Evolutionary conservation across 495 filamentous ascomycete genomes (phyloP), one percentile per base, ranked within the genome.

Genomic region (Podospora comata): DNA sequence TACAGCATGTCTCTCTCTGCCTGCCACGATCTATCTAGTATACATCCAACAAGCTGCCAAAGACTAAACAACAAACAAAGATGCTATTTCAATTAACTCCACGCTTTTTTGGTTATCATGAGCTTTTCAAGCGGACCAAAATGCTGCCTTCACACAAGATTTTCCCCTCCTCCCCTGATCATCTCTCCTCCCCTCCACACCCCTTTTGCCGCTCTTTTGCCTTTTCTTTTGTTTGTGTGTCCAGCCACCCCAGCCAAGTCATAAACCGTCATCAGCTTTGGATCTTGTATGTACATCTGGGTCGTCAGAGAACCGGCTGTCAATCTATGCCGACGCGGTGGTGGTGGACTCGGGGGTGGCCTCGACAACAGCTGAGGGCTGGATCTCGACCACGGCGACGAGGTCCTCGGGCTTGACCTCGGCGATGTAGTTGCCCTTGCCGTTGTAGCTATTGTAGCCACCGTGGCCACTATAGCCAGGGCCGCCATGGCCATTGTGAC

Each of bases 351-450:
- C 39, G 39, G 2, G 13, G 15, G 39, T 11, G 30, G n/a, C 55
- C 30, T 44, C 18, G 28, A 32, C 27, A 39, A 32, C 60, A 18
- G 26, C 60, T 18, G 4, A 6, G 20, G 26, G 60, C 60, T 23
- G 20, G 6, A 3, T 7, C 30, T 62, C 60, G 60, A 34, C 60
- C 13, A 28, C 60, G 16, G 20, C 26, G 23, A 34, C 15, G 30
- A 62, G 7, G 26, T 13, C 32, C 23, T 34, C 61, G 32, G 30
- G 27, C 5, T 19, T 9, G 34, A 19, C 27, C n/a, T 44, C 27
- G n/a, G 32, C 61, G n/a, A 32, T 23, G 61, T 63, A 66, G 53
- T 56, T 39, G 30, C 23, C 39, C 23, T 62, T 58, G 16, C 54
- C 60, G 28, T 7, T 32, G 61, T 63, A 32, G 30, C 59, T 27